Evolutionary conservation across 805 yeast genomes (phyloP), one percentile per base, ranked within the genome.

Genomic region (Candida takata): DNA sequence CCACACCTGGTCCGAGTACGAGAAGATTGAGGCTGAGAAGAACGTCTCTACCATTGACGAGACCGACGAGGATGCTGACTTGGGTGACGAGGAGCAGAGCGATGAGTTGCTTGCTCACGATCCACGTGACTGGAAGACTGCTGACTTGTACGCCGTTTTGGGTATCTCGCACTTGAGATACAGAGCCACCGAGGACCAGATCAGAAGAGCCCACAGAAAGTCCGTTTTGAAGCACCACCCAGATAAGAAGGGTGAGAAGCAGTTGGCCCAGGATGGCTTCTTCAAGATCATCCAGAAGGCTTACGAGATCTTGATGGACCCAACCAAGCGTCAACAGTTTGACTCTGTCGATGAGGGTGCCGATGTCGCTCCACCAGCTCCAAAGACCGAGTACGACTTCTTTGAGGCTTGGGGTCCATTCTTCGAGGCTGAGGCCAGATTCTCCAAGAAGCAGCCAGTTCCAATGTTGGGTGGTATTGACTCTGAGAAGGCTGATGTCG

Each of bases 221-320:
- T 94, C 86, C 67, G 97, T 92, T 20, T 74, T 92, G 65, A 85
- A 81, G 69, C 96, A 90, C 64, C 98, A 92, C 63, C 98, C 98
- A 48, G 98, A 92, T 67, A 92, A 92, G 74, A 88, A 85, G 70
- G 87, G 95, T 54, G 95, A 90, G 35, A 61, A 77, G 42, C 95
- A 95, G 46, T 71, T 84, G 57, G 94, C 85, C 48, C 87, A 84
- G 65, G 98, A 92, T 62, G 95, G 92, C 10, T 90, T 92, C 67
- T 92, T 92, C 78, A 92, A 92, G 73, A 84, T 94, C 60, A 88
- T 92, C 56, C 98, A 92, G 70, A 92, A 92, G 70, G 95, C 97
- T 23, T 82, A 77, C 58, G 98, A 92, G 71, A 72, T 84, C 37
- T 70, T 92, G 69, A 70, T 84, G 60, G 96, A 92, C 61, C 73